Conservation (phyloP, 768 basidiomycete genomes). For the Flagelloscypha sp. region DNA sequence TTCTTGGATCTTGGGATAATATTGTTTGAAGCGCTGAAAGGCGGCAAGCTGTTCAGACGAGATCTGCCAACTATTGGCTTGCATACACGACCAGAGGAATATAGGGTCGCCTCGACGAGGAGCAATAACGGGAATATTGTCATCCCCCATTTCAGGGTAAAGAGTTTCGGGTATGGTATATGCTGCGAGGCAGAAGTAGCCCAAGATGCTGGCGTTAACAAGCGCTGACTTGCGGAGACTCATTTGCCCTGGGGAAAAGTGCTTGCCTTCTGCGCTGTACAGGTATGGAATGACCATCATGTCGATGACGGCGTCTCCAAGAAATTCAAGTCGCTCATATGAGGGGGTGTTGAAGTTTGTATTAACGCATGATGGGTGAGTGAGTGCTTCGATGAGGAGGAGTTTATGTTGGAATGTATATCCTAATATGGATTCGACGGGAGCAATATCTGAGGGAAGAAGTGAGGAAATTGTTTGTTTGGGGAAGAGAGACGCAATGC, state of each 20-base stretch:
- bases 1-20: conserved; percentile 23
- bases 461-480: conserved; percentile 16
- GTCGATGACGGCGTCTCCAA: conserved; percentile 40
- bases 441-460: conserved; percentile 24
- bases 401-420: conserved; percentile 33
- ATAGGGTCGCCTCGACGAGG: too few relatives aligned
- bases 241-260: conserved; percentile 33
- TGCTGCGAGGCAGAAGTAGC: conserved; percentile 35
- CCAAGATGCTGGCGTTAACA: conserved; percentile 43
- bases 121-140: too few relatives aligned
- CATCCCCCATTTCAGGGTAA: too few relatives aligned
- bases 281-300: conserved; percentile 40
- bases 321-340: conserved; percentile 46
- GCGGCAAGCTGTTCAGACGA: conserved; percentile 34
- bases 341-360: conserved; percentile 33
- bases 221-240: conserved; percentile 37
- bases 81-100: too few relatives aligned
- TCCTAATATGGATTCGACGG: conserved; percentile 35
- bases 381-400: conserved; percentile 40
- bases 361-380: conserved; percentile 37
- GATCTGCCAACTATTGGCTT: too few relatives aligned
- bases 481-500: too few relatives aligned
- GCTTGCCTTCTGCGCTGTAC: conserved; percentile 30
- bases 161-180: too few relatives aligned
- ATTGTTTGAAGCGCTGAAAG: conserved; percentile 28